These are phyloP conservation scores for Coniochaeta sp. DNA, from an alignment of 2,329 filamentous ascomycete species.

Conservation along the genomic window DNA sequence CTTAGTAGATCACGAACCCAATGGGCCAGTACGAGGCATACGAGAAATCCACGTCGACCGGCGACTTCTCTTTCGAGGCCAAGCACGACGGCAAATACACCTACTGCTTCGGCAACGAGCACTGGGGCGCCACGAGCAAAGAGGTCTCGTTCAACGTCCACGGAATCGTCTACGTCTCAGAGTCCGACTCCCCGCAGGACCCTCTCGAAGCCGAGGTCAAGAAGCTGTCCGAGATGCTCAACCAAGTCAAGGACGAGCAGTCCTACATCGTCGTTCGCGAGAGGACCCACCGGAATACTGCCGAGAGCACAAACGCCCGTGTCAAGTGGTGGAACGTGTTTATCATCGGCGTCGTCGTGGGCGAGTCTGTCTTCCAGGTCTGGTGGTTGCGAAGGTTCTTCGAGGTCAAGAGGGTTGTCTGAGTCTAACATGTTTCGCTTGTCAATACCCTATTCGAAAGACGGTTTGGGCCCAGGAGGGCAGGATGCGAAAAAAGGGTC, in stretches of 20 bases:
- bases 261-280: constrained; percentile 93
- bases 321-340: constrained; percentile 99
- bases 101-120: constrained; percentile 99
- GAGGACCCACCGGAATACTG: constrained; percentile 94
- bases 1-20: constrained; percentile 67
- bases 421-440: not conserved
- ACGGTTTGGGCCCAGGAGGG: not conserved
- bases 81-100: constrained; percentile 77
- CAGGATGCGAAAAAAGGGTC: not conserved
- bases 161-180: constrained; percentile 93
- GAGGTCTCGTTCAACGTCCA: constrained; percentile 99
- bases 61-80: constrained; percentile 89
- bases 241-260: constrained; percentile 96
- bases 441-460: not conserved
- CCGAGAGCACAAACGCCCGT: constrained; percentile 92
- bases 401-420: constrained; percentile 43
- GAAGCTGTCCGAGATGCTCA: constrained; percentile 73
- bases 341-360: constrained; percentile 80
- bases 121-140: constrained; percentile 93
- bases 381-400: constrained; percentile 99
- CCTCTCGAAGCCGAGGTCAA: constrained; percentile 89
- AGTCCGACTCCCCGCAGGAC: constrained; percentile 75
- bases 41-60: constrained; percentile 75
- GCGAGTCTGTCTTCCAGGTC: constrained; percentile 94
- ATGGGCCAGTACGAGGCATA: constrained; percentile 67